A percentile compares a stretch with the other conserved stretches of the same genome.
These are phyloP conservation scores for Phoma sp. DNA, from an alignment of 2,329 filamentous ascomycete species.

Conservation along the genomic window DNA sequence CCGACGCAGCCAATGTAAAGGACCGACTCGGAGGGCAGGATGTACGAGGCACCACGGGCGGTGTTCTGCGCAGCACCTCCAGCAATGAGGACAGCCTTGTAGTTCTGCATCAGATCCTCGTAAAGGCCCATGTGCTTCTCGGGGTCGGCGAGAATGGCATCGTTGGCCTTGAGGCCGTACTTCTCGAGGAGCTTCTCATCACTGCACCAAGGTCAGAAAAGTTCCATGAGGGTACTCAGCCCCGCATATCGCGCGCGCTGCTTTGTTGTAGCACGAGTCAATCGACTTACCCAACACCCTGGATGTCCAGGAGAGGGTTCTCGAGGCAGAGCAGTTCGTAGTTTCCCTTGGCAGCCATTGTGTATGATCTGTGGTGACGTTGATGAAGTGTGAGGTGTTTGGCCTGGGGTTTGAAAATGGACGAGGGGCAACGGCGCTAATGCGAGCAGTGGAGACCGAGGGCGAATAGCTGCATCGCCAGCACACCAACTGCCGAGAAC, in stretches of 20 bases:
- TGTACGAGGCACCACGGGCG: constrained; percentile 92
- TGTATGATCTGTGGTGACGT: constrained; percentile 32
- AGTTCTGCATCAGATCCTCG: constrained; percentile 92
- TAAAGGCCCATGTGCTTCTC: constrained; percentile 88
- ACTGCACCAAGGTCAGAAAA: constrained; percentile 55
- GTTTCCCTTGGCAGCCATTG: constrained; percentile 77
- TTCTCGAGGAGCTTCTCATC: constrained; percentile 85
- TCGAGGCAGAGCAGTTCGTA: constrained; percentile 92
- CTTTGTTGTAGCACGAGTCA: neutral
- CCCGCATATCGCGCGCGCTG: neutral
- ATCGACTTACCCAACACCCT: constrained; percentile 69
- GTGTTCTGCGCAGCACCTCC: constrained; percentile 98
- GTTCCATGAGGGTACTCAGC: constrained; percentile 22
- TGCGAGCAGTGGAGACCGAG: constrained; percentile 1
- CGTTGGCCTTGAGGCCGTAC: constrained; percentile 93
- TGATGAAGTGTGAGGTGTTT: constrained; percentile 20
- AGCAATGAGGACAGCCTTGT: constrained; percentile 90
- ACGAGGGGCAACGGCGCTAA: constrained; percentile 26
- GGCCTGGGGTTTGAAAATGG: constrained; percentile 27
- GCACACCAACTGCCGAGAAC: constrained; percentile 5
- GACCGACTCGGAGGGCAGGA: constrained; percentile 86
- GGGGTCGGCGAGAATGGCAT: constrained; percentile 89
- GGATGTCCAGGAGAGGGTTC: constrained; percentile 98
- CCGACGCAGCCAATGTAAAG: constrained; percentile 94
- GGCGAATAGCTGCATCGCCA: neutral